phyloP scores from a whole-genome alignment of 768 basidiomycete species.

The Gautieria morchelliformis region DNA sequence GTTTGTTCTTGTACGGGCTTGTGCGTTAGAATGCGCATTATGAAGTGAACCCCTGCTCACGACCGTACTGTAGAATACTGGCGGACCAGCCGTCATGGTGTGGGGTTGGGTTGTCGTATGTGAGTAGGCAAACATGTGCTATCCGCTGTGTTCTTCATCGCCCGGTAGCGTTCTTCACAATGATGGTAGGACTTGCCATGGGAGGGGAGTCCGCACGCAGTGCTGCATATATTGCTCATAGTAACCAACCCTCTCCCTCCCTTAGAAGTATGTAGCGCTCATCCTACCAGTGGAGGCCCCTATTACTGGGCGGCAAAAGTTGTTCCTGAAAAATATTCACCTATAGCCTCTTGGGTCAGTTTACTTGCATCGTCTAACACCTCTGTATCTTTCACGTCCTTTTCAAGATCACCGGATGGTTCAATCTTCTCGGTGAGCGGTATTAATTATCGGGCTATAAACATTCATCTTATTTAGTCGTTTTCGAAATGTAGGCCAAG shows the following conservation, averaged over 20 bases:
- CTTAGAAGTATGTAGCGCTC: conserved; percentile 43
- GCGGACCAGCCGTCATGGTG: conserved; percentile 70
- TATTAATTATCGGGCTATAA: background rate
- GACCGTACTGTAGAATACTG: conserved; percentile 49
- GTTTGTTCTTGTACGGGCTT: conserved; percentile 59
- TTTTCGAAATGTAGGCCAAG: conserved; percentile 76
- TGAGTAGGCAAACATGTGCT: conserved; percentile 23
- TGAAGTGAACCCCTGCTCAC: background rate
- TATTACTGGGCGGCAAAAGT: conserved; percentile 81
- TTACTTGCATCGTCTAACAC: background rate
- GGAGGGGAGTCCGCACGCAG: conserved; percentile 35
- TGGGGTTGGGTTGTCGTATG: conserved; percentile 64
- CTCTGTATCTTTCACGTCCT: background rate
- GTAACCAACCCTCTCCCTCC: background rate
- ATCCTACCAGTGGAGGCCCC: conserved; percentile 64
- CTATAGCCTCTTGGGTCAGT: conserved; percentile 58
- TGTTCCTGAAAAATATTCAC: conserved; percentile 38
- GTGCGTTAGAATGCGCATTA: conserved; percentile 22
- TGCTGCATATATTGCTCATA: background rate
- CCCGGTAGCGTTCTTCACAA: conserved; percentile 51
- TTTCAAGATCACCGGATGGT: conserved; percentile 12
- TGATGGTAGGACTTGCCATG: conserved; percentile 67
- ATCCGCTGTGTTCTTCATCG: background rate
- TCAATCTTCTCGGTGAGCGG: conserved; percentile 12
- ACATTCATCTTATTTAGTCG: conserved; percentile 20